Evolutionary conservation across 202 grass and related monocot genomes (phyloP), one percentile per base, ranked within the genome.

Genomic region (Zizania palustris): DNA sequence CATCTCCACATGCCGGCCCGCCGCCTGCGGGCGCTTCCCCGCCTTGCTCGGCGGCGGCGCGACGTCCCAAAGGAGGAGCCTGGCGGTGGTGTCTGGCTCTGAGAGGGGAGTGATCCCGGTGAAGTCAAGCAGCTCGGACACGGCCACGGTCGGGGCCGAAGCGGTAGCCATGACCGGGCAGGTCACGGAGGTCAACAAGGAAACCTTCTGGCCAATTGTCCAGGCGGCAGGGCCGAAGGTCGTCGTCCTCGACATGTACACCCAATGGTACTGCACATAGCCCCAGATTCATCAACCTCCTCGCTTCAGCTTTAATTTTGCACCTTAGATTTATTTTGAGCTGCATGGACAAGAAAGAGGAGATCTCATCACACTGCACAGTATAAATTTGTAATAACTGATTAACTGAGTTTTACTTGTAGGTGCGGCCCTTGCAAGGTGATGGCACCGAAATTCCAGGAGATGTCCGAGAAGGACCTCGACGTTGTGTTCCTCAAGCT

Each of bases 371-470:
- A 48, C 71, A 12, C 39, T 38, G 65, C 21, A 58, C 14, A 45
- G 50, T 65, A 43, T 53, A 53, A 3, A 7, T n/a, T n/a, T 68
- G 79, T 53, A 55, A 51, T 33, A n/a, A 49, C 6, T 78, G 19
- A 18, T 45, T n/a, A 34, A 12, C 50, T 67, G 35, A 28, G 71
- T 72, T 82, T n/a, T n/a, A n/a, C n/a, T n/a, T n/a, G 59, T 65
- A 98, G 91, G 91, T 92, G 91, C 51, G 89, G 95, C 37, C 95
- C 91, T 78, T 98, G 91, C 80, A 98, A 98, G 81, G 50, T 90
- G 40, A 92, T 98, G 13, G 87, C 89, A 82, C 89, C 91, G 0
- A 92, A 86, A 85, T 88, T 86, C 72, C 60, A 98, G 67, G 62
- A 92, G 54, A 90, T 92, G 80, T 92, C 95, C 0, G 85, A 98